Conservation (phyloP, 306 rosid genomes). For the Lotus japonicus region DNA sequence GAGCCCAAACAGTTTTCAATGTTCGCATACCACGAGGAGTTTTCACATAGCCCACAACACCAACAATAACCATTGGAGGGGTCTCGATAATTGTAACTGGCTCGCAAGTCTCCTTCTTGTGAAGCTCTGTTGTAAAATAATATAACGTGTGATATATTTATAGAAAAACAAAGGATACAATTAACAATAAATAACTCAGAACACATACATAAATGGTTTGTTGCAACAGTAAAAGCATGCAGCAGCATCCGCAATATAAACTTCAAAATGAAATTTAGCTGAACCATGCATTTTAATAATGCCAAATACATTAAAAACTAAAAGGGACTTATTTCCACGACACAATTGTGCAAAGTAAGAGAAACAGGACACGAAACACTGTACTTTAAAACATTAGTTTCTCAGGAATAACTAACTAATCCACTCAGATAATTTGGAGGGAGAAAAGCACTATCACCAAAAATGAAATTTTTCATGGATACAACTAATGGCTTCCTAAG, state of each 20-base stretch:
- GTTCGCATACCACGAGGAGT: constrained; percentile 91
- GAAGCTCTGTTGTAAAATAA: constrained; percentile 45
- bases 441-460: not conserved
- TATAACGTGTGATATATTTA: too few relatives aligned
- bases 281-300: not conserved
- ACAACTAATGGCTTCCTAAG: not conserved
- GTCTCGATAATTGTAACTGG: constrained; percentile 79
- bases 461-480: not conserved
- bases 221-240: too few relatives aligned
- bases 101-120: constrained; percentile 90
- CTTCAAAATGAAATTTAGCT: not conserved
- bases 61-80: constrained; percentile 81
- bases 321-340: too few relatives aligned
- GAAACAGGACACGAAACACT: too few relatives aligned
- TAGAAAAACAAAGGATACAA: too few relatives aligned
- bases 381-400: not conserved
- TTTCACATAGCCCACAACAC: constrained; percentile 78
- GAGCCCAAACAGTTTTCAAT: constrained; percentile 76
- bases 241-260: not conserved
- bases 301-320: too few relatives aligned
- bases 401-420: too few relatives aligned
- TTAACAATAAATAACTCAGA: too few relatives aligned
- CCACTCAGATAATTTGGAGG: too few relatives aligned
- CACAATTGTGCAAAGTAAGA: too few relatives aligned
- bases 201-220: not conserved